Conservation (phyloP, 129 eudicot species). For the Lactuca saligna region DNA sequence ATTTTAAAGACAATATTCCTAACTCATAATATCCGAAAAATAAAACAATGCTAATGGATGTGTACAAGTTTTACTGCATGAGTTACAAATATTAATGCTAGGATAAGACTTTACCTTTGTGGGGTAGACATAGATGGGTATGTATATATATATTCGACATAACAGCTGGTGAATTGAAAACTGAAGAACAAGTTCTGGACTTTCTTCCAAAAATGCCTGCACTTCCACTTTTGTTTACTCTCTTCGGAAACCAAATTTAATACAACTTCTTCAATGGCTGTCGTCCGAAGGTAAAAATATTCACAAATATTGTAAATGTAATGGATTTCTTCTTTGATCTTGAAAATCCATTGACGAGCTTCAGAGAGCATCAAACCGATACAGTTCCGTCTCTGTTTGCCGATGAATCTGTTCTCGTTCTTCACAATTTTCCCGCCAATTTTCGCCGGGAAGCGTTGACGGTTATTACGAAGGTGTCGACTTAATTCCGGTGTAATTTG, state of each 20-base stretch:
- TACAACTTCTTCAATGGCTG: not conserved
- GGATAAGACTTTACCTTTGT: not conserved
- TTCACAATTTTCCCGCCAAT: slow-evolving; percentile 28
- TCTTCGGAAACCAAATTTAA: slow-evolving; percentile 3
- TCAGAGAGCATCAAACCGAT: slow-evolving; percentile 22
- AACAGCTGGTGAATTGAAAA: slow-evolving; percentile 10
- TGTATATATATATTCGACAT: slow-evolving; percentile 5
- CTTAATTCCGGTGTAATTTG: not conserved
- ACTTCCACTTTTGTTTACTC: not conserved
- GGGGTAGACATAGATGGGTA: slow-evolving; percentile 13
- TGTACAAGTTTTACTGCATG: not conserved
- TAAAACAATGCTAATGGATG: not conserved
- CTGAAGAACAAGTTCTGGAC: slow-evolving; percentile 5
- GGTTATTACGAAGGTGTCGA: slow-evolving; percentile 29
- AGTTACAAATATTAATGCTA: not conserved
- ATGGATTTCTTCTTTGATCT: slow-evolving; percentile 25
- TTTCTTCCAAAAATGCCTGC: not conserved
- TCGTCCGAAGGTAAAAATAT: slow-evolving; percentile 1
- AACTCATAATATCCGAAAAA: no score
- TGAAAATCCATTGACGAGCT: slow-evolving; percentile 28
- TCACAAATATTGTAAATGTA: not conserved
- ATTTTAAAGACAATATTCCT: no score
- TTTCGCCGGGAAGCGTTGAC: slow-evolving; percentile 37
- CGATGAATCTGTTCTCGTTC: slow-evolving; percentile 17
- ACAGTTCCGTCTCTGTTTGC: slow-evolving; percentile 33